A percentile compares a stretch with the other conserved stretches of the same genome.
Conservation (phyloP, 768 basidiomycete species). For the Suillus americanus region DNA sequence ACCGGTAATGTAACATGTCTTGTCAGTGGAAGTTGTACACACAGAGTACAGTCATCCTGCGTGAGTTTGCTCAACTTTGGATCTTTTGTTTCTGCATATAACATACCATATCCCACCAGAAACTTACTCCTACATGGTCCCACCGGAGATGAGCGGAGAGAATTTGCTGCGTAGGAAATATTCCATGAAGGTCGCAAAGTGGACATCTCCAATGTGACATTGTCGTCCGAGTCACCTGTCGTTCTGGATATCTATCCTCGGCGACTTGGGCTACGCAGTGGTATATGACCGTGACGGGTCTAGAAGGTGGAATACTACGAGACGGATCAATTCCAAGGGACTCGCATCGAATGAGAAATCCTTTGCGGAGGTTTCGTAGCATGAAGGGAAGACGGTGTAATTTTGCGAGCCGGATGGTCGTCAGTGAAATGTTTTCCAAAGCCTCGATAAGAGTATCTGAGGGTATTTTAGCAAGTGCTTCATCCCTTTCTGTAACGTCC, state of each 20-base stretch:
- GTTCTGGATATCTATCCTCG: constrained; percentile 13
- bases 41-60: constrained; percentile 14
- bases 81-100: not conserved
- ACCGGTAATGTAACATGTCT: not conserved
- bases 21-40: not conserved
- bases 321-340: constrained; percentile 35
- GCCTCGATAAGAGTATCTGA: constrained; percentile 35
- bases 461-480: constrained; percentile 24
- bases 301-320: constrained; percentile 17
- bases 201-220: constrained; percentile 50
- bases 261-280: constrained; percentile 11
- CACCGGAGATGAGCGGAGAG: constrained; percentile 47
- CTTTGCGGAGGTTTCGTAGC: constrained; percentile 46
- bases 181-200: constrained; percentile 47
- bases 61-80: not conserved
- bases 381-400: constrained; percentile 54
- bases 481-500: constrained; percentile 11
- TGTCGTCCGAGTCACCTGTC: constrained; percentile 18
- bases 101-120: constrained; percentile 37
- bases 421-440: constrained; percentile 32
- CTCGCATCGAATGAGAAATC: constrained; percentile 47
- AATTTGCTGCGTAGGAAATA: constrained; percentile 42
- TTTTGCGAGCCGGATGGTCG: constrained; percentile 37
- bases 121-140: constrained; percentile 46
- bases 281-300: constrained; percentile 26